Conservation (phyloP, 202 grass and related monocot species). For the Eragrostis tef region DNA sequence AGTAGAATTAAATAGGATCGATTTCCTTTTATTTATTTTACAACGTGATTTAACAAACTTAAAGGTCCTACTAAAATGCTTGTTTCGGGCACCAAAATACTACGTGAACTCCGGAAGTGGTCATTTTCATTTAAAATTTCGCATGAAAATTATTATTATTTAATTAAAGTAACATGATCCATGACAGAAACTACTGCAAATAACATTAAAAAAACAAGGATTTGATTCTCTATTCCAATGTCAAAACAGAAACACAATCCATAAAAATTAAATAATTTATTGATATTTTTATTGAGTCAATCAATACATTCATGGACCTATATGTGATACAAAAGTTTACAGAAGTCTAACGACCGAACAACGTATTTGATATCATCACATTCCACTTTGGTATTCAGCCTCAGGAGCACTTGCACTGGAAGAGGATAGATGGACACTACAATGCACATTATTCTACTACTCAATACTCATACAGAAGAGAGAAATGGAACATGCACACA, state of each 20-base stretch:
- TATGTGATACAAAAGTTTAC: slow-evolving; percentile 34
- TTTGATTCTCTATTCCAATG: background rate
- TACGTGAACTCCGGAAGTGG: background rate
- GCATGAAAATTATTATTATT: background rate
- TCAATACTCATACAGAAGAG: slow-evolving; percentile 28
- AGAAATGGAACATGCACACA: slow-evolving; percentile 3
- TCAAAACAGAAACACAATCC: background rate
- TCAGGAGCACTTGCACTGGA: slow-evolving; percentile 22
- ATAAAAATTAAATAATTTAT: slow-evolving; percentile 21
- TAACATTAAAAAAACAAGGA: background rate
- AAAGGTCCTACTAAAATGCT: background rate
- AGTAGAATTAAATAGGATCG: background rate
- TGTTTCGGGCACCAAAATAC: background rate
- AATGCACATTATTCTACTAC: slow-evolving; percentile 38
- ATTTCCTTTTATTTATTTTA: background rate
- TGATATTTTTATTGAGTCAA: slow-evolving; percentile 34
- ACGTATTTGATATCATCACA: slow-evolving; percentile 13
- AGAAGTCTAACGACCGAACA: background rate
- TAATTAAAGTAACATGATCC: no score
- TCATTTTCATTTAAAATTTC: background rate
- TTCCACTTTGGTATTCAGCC: slow-evolving; percentile 3
- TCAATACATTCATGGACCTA: slow-evolving; percentile 42
- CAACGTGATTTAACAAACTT: background rate
- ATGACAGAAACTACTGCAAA: background rate
- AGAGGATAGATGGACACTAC: background rate